These are phyloP conservation scores for Hypomontagnella submonticulosa DNA, from an alignment of 495 filamentous ascomycete genomes.

Conservation along the genomic window DNA sequence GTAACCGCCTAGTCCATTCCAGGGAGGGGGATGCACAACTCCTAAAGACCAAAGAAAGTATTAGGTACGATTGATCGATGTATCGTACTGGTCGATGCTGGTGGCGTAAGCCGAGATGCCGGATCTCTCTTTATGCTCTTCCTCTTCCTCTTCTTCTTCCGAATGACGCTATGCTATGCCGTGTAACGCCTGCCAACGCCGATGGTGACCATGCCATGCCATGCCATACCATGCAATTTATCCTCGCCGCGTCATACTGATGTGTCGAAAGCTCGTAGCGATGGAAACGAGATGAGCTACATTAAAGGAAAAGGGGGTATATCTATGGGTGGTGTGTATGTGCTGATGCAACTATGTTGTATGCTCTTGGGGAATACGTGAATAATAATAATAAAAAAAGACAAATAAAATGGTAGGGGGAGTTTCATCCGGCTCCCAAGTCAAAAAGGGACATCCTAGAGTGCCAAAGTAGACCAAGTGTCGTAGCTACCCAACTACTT, in stretches of 20 bases:
- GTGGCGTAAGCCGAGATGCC: slow-evolving; percentile 44
- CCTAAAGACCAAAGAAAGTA: slow-evolving; percentile 4
- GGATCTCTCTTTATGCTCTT: slow-evolving; percentile 37
- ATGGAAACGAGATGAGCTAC: neutral
- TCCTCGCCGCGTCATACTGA: neutral
- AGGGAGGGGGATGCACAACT: slow-evolving; percentile 2
- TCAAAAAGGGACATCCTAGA: neutral
- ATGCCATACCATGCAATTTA: slow-evolving; percentile 8
- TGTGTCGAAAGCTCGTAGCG: no score
- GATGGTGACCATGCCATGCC: slow-evolving; percentile 12
- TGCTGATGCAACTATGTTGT: slow-evolving; percentile 12
- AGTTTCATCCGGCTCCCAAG: no score
- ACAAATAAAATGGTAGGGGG: neutral
- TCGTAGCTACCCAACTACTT: slow-evolving; percentile 3
- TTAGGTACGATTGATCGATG: slow-evolving; percentile 2
- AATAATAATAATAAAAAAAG: slow-evolving; percentile 7
- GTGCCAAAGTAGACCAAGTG: neutral
- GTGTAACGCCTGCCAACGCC: neutral
- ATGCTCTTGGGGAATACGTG: slow-evolving; percentile 13
- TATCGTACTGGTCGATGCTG: neutral
- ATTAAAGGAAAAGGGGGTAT: neutral
- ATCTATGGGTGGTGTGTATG: slow-evolving; percentile 2
- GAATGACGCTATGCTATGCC: slow-evolving; percentile 6
- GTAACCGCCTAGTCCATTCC: slow-evolving; percentile 4
- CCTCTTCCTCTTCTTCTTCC: slow-evolving; percentile 9